These are phyloP conservation scores for Colletotrichum sp. DNA, from an alignment of 2,329 filamentous ascomycete species.

Conservation along the genomic window DNA sequence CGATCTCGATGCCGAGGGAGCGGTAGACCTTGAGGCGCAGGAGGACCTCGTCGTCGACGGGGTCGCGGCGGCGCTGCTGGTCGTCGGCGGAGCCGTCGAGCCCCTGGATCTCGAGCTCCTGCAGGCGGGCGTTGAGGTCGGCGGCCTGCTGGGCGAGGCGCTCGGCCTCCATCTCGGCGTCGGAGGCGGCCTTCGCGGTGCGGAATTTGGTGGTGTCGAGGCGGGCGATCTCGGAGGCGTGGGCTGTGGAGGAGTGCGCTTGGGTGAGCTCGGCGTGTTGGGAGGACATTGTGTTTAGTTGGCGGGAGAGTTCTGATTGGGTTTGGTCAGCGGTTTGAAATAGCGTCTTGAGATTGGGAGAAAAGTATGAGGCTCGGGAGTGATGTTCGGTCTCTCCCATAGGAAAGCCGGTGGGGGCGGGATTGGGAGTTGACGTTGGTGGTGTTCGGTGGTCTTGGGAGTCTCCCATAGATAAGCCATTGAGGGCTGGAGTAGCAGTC, in stretches of 20 bases:
- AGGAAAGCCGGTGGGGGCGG: not conserved
- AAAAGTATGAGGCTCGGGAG: too few relatives aligned
- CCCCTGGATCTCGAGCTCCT: conserved; percentile 86
- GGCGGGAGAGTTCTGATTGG: conserved; percentile 68
- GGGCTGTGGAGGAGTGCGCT: conserved; percentile 77
- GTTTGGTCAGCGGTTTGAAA: not conserved
- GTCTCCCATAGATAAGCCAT: not conserved
- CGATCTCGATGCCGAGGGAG: conserved; percentile 87
- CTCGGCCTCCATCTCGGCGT: conserved; percentile 94
- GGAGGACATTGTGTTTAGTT: conserved; percentile 74
- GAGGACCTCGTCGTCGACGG: conserved; percentile 68
- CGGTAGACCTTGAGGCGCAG: conserved; percentile 90
- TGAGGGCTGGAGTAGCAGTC: not conserved
- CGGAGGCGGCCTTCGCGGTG: conserved; percentile 87
- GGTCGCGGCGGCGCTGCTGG: conserved; percentile 40
- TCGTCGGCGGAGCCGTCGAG: conserved; percentile 68
- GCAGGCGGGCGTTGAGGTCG: conserved; percentile 75
- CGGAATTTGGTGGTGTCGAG: conserved; percentile 95
- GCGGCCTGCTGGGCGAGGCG: conserved; percentile 81
- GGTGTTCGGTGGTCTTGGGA: not conserved
- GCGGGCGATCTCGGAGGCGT: conserved; percentile 83
- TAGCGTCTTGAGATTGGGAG: not conserved
- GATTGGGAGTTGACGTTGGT: not conserved
- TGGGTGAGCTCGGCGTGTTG: conserved; percentile 80
- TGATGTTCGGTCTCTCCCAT: too few relatives aligned